A percentile compares a stretch with the other conserved stretches of the same genome.
These are phyloP conservation scores for Xylaria flabelliformis DNA, from an alignment of 495 filamentous ascomycete species.

Conservation along the genomic window DNA sequence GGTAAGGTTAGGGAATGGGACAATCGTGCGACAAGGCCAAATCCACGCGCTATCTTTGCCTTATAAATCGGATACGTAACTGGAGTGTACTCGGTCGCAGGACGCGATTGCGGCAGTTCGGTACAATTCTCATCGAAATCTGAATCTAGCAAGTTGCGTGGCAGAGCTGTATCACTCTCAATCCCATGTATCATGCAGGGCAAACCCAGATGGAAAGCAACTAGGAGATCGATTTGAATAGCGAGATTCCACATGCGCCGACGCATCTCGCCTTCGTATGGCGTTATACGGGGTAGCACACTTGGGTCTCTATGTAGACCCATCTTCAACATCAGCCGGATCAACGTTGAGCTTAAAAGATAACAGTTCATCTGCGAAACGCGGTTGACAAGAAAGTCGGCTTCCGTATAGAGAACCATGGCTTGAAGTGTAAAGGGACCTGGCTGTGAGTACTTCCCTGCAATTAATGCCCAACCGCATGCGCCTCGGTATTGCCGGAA, in stretches of 20 bases:
- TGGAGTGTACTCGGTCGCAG: slow-evolving; percentile 52
- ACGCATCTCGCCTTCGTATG: slow-evolving; percentile 62
- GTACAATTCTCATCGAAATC: slow-evolving; percentile 55
- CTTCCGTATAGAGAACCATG: slow-evolving; percentile 54
- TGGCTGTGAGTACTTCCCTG: slow-evolving; percentile 55
- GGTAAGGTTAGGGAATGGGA: slow-evolving; percentile 47
- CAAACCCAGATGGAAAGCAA: slow-evolving; percentile 60
- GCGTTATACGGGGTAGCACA: slow-evolving; percentile 55
- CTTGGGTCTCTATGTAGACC: slow-evolving; percentile 63
- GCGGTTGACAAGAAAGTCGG: slow-evolving; percentile 52
- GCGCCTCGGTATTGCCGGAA: slow-evolving; percentile 47
- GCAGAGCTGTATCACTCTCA: slow-evolving; percentile 54
- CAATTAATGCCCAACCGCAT: slow-evolving; percentile 49
- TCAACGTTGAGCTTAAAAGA: slow-evolving; percentile 52
- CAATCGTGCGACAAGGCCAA: slow-evolving; percentile 47
- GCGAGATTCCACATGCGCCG: slow-evolving; percentile 61
- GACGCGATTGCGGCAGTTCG: slow-evolving; percentile 51
- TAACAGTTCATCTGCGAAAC: slow-evolving; percentile 55
- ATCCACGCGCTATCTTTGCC: slow-evolving; percentile 44
- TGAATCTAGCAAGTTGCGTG: slow-evolving; percentile 55
- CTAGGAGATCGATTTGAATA: slow-evolving; percentile 55
- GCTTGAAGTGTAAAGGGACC: slow-evolving; percentile 55
- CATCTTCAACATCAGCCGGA: slow-evolving; percentile 61
- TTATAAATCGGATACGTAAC: slow-evolving; percentile 59
- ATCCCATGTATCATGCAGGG: slow-evolving; percentile 57